Percentiles rank a stretch among this genome's conserved stretches.
These are phyloP conservation scores for Hypoxylon fuscum DNA, from an alignment of 495 filamentous ascomycete genomes.

Conservation along the genomic window DNA sequence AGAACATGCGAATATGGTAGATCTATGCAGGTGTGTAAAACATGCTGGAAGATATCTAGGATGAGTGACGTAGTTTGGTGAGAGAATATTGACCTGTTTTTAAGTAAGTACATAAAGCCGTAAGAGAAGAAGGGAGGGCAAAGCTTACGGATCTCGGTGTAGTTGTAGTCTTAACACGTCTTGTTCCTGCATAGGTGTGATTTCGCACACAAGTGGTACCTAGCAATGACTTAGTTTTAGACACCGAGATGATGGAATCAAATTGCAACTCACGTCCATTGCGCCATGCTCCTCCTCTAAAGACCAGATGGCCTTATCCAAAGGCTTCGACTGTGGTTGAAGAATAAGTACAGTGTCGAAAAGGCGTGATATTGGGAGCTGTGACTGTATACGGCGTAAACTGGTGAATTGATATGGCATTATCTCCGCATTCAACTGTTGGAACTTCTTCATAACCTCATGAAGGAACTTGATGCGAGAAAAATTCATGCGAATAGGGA, in stretches of 20 bases:
- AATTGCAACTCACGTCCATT: conserved; percentile 70
- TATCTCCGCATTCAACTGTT: conserved; percentile 64
- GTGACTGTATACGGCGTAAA: conserved; percentile 68
- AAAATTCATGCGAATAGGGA: conserved; percentile 75
- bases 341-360: conserved; percentile 83
- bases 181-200: conserved; percentile 58
- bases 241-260: not conserved
- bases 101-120: conserved; percentile 16
- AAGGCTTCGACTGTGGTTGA: conserved; percentile 61
- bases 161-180: conserved; percentile 57
- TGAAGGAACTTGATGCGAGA: conserved; percentile 51
- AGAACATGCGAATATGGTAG: conserved; percentile 47
- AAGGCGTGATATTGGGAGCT: conserved; percentile 54
- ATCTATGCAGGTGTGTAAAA: conserved; percentile 48
- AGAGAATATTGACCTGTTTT: conserved; percentile 50
- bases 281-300: conserved; percentile 71
- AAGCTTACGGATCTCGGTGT: conserved; percentile 54
- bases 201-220: conserved; percentile 74
- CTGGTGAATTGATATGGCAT: conserved; percentile 74
- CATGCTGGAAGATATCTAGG: conserved; percentile 56
- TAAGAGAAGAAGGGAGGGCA: not conserved
- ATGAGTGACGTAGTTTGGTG: conserved; percentile 52
- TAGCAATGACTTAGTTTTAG: conserved; percentile 31
- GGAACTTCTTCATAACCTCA: conserved; percentile 64
- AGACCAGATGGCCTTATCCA: conserved; percentile 71